phyloP scores from a whole-genome alignment of 257 asterid genomes.

The Solanum dulcamara region DNA sequence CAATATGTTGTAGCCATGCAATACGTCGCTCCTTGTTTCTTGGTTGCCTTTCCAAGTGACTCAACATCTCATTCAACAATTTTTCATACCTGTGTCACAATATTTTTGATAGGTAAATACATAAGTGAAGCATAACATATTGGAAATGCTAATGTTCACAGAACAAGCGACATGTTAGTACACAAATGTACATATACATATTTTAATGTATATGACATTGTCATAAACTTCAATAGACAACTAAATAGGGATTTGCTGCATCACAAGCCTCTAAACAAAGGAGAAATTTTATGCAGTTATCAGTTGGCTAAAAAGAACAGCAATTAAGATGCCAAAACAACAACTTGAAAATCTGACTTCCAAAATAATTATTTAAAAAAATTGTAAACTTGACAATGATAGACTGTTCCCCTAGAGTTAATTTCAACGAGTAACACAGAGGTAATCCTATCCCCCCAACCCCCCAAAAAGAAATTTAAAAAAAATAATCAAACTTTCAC shows the following conservation, averaged over 20 bases:
- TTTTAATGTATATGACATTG: background rate
- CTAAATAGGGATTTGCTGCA: background rate
- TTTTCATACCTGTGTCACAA: slow-evolving; percentile 59
- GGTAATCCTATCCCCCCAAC: background rate
- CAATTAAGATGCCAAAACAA: background rate
- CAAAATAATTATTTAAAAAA: background rate
- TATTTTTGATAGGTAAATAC: background rate
- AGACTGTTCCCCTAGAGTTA: background rate
- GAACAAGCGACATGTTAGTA: background rate
- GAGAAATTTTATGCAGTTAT: background rate
- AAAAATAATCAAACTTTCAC: background rate
- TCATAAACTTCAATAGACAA: background rate
- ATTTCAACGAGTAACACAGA: background rate
- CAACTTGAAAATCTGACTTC: background rate
- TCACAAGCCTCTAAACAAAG: background rate
- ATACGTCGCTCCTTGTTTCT: slow-evolving; percentile 71
- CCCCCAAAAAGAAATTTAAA: background rate
- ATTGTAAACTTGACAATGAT: background rate
- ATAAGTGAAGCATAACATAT: background rate
- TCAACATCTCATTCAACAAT: slow-evolving; percentile 71
- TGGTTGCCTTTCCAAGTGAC: slow-evolving; percentile 90
- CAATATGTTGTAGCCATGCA: slow-evolving; percentile 69
- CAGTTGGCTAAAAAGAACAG: background rate
- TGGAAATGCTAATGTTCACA: background rate
- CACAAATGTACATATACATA: background rate